Percentiles rank a stretch among this genome's conserved stretches.
phyloP scores from a whole-genome alignment of 768 basidiomycete species.

The Pisolithus tinctorius region DNA sequence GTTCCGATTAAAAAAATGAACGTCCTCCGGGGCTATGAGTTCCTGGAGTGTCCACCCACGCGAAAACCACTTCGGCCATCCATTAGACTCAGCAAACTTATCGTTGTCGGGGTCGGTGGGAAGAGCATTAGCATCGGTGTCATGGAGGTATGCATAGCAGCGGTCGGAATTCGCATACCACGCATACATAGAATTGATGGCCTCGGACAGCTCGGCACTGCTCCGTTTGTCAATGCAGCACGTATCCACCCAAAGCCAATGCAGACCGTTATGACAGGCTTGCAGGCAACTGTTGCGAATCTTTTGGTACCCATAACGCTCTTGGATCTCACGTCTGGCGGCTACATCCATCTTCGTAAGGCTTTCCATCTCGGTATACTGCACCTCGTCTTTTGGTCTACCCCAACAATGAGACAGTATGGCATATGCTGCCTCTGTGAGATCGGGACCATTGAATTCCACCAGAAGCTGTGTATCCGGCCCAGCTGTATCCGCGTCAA shows the following conservation, averaged over 20 bases:
- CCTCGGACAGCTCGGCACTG: too few relatives aligned
- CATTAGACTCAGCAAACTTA: neutral
- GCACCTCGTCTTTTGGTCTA: neutral
- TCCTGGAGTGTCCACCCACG: too few relatives aligned
- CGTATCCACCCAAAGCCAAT: neutral
- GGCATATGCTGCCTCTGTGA: neutral
- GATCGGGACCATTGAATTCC: neutral
- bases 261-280: neutral
- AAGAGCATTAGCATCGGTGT: neutral
- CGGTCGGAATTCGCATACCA: too few relatives aligned
- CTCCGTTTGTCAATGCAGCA: neutral
- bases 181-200: too few relatives aligned
- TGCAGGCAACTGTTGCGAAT: neutral
- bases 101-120: neutral
- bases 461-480: too few relatives aligned
- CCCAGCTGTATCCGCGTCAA: too few relatives aligned
- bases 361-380: neutral
- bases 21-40: too few relatives aligned
- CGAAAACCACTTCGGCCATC: neutral
- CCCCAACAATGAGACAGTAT: neutral
- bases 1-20: neutral
- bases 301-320: neutral
- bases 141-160: neutral
- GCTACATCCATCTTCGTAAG: neutral
- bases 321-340: neutral